A percentile compares a stretch with the other conserved stretches of the same genome.
These are phyloP conservation scores for Metarhizium anisopliae DNA, from an alignment of 2,329 filamentous ascomycete species.

Conservation along the genomic window DNA sequence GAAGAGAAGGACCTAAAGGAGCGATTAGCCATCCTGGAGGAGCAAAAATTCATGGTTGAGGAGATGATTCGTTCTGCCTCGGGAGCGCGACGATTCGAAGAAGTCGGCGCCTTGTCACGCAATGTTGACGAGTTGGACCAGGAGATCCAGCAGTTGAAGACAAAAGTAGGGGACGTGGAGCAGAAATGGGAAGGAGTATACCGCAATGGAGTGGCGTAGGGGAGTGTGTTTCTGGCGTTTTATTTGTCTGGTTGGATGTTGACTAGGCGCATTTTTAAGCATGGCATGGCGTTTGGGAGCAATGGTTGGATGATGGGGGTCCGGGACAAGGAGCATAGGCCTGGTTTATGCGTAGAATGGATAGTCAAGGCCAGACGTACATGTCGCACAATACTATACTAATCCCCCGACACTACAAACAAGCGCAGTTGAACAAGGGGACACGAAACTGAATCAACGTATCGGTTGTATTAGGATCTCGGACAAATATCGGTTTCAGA, in stretches of 20 bases:
- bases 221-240: background rate
- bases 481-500: background rate
- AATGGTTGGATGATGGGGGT: constrained; percentile 3
- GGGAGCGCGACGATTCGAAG: constrained; percentile 72
- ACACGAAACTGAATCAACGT: background rate
- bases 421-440: background rate
- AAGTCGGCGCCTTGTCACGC: constrained; percentile 67
- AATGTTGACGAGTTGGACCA: constrained; percentile 75
- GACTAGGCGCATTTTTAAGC: constrained; percentile 9
- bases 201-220: constrained; percentile 14
- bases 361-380: background rate
- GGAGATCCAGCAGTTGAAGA: constrained; percentile 63
- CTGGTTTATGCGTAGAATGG: constrained; percentile 1
- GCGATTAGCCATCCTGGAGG: constrained; percentile 73
- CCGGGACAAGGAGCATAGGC: background rate
- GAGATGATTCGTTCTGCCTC: constrained; percentile 76
- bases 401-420: background rate
- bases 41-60: constrained; percentile 82
- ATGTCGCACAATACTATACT: background rate
- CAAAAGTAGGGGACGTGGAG: constrained; percentile 59
- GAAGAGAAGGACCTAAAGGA: constrained; percentile 81
- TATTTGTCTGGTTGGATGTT: background rate
- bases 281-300: constrained; percentile 26
- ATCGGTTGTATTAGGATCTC: background rate
- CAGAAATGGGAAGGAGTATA: constrained; percentile 47